Evolutionary conservation across 75 land plant species (phyloP).

Genomic region (Sequoiadendron giganteum): DNA sequence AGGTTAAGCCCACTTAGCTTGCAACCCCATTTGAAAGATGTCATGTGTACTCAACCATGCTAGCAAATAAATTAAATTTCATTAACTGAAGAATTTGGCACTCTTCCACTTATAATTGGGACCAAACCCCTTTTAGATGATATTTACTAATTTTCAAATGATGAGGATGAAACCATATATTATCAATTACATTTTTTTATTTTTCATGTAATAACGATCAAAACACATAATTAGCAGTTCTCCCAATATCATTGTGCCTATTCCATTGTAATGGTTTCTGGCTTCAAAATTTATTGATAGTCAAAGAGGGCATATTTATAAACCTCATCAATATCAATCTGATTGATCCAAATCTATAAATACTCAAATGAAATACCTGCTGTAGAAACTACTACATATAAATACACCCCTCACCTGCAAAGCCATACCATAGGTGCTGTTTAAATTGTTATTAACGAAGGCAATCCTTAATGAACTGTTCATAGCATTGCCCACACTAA

Average conservation of each 20-base stretch:
- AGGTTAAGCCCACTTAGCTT: too few species aligned
- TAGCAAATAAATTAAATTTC: neutral
- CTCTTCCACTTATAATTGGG: neutral
- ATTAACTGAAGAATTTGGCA: neutral
- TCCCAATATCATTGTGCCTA: neutral
- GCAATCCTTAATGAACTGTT: conserved; percentile 38
- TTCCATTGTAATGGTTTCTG: neutral
- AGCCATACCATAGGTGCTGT: conserved; percentile 44
- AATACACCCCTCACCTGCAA: conserved; percentile 52
- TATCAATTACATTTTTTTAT: too few species aligned
- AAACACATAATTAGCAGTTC: neutral
- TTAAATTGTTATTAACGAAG: conserved; percentile 52
- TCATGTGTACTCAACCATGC: neutral
- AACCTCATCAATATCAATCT: neutral
- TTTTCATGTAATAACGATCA: neutral
- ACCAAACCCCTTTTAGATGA: neutral
- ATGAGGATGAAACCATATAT: neutral
- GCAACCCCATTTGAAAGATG: neutral
- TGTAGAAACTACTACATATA: neutral
- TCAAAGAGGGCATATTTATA: neutral
- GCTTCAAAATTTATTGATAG: neutral
- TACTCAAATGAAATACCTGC: neutral
- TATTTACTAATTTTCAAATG: neutral
- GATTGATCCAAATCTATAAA: neutral
- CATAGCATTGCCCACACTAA: conserved; percentile 13